Percentiles rank a stretch among this genome's conserved stretches.
Conservation (phyloP, 2,329 filamentous ascomycete genomes). For the Acrodontium crateriforme region DNA sequence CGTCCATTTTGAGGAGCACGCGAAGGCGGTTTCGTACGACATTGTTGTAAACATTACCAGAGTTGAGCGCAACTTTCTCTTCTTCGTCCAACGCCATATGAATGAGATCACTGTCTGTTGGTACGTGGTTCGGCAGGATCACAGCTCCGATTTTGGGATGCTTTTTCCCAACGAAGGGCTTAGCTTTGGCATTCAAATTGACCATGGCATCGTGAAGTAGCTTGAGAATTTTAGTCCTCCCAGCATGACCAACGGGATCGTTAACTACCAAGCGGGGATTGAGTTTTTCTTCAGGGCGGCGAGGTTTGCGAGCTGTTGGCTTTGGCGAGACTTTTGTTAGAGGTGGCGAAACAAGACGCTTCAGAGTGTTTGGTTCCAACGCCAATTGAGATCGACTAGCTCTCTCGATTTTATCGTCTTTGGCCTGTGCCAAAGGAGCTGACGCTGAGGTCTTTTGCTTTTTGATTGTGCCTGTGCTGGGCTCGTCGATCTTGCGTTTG, state of each 20-base stretch:
- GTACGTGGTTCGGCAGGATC: conserved; percentile 32
- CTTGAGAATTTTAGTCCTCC: conserved; percentile 32
- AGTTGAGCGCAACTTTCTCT: conserved; percentile 55
- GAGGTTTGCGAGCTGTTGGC: no score
- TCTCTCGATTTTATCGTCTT: no score
- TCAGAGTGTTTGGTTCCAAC: no score
- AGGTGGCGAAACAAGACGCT: no score
- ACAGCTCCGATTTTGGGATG: conserved; percentile 4
- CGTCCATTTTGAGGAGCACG: conserved; percentile 59
- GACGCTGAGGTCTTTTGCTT: no score
- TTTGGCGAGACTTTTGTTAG: no score
- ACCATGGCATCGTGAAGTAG: conserved; percentile 51
- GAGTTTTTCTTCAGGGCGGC: conserved; percentile 32
- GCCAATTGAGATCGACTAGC: no score
- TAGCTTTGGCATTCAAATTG: conserved; percentile 44
- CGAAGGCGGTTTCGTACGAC: conserved; percentile 71
- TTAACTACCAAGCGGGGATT: conserved; percentile 52
- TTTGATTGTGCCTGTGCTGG: no score
- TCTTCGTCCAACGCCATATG: conserved; percentile 63
- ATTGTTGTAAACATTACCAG: conserved; percentile 62
- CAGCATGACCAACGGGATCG: conserved; percentile 27
- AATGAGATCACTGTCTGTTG: conserved; percentile 54
- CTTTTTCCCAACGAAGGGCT: background rate
- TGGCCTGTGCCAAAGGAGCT: no score
- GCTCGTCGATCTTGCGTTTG: conserved; percentile 1